A percentile compares a stretch with the other conserved stretches of the same genome.
Conservation (phyloP, 257 asterid genomes). For the Capsicum pubescens region DNA sequence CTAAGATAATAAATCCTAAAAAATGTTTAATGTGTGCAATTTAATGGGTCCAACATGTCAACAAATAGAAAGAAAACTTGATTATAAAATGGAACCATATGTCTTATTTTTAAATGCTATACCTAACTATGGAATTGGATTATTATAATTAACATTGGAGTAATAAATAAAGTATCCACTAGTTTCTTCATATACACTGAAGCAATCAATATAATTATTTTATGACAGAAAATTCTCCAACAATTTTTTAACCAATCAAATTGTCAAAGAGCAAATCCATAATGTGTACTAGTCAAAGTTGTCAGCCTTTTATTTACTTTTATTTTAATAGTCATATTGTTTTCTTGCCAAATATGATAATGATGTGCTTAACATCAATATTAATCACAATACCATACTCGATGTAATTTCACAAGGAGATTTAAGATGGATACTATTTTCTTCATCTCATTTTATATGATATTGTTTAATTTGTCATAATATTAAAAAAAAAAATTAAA, state of each 20-base stretch:
- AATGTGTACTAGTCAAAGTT: not conserved
- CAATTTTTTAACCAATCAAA: not conserved
- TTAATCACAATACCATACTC: not conserved
- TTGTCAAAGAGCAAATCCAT: constrained; percentile 6
- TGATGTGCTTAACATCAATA: not conserved
- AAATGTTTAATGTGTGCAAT: not conserved
- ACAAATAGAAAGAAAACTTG: not conserved
- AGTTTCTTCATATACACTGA: constrained; percentile 6
- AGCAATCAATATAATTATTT: constrained; percentile 22
- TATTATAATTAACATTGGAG: not conserved
- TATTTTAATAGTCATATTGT: not conserved
- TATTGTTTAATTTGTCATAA: no score
- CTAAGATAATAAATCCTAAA: not conserved
- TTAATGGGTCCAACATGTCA: constrained; percentile 19
- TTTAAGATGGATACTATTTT: no score
- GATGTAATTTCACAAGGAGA: not conserved
- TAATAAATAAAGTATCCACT: constrained; percentile 7
- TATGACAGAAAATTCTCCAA: constrained; percentile 26
- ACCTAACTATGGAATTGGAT: constrained; percentile 23
- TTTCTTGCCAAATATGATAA: not conserved
- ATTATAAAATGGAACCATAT: not conserved
- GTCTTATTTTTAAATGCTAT: not conserved
- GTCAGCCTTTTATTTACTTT: not conserved
- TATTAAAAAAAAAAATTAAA: no score
- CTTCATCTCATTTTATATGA: no score